Percentiles rank a stretch among this genome's conserved stretches.
Evolutionary conservation across 2,329 filamentous ascomycete species (phyloP).

Genomic region (Tricladium varicosporioides): DNA sequence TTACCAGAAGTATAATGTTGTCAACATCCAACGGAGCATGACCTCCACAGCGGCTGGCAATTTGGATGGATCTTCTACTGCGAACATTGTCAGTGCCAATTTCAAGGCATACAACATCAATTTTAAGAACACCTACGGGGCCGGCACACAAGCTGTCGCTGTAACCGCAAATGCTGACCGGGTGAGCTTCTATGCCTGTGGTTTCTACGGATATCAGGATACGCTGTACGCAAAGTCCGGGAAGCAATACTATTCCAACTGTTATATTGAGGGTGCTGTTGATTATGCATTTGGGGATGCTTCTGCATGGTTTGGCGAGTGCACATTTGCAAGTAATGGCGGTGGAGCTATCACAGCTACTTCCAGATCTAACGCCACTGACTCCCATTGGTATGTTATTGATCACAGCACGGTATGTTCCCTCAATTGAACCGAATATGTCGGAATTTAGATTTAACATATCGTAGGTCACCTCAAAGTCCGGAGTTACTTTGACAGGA

Average conservation of each 20-base stretch:
- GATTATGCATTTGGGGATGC: constrained; percentile 58
- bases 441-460: too few relatives aligned
- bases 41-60: constrained; percentile 12
- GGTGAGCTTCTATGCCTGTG: constrained; percentile 51
- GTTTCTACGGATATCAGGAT: constrained; percentile 54
- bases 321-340: too few relatives aligned
- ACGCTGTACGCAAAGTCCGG: constrained; percentile 49
- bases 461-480: too few relatives aligned
- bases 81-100: constrained; percentile 45
- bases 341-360: too few relatives aligned
- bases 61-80: constrained; percentile 41
- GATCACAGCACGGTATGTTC: too few relatives aligned
- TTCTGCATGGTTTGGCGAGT: too few relatives aligned
- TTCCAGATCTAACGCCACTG: too few relatives aligned
- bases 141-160: constrained; percentile 50
- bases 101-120: neutral
- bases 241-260: constrained; percentile 52
- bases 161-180: constrained; percentile 49
- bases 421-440: too few relatives aligned
- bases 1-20: constrained; percentile 10
- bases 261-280: constrained; percentile 53
- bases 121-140: constrained; percentile 46
- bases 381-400: too few relatives aligned
- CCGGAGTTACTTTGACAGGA: constrained; percentile 8
- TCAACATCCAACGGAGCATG: constrained; percentile 9